phyloP scores from a whole-genome alignment of 169 alveolate genomes.

The Plasmodium gallinaceum region DNA sequence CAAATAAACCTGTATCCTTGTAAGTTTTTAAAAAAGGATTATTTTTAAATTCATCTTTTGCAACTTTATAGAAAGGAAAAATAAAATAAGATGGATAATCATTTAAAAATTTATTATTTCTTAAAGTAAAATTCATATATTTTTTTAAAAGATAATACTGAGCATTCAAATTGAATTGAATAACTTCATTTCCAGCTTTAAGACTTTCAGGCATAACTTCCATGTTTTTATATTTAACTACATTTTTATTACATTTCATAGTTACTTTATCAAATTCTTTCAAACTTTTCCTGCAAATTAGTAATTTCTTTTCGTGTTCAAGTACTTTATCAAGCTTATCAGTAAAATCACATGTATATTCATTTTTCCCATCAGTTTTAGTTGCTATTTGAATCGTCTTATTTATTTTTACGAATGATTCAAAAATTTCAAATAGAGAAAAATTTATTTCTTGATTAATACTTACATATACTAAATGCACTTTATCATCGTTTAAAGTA shows the following conservation, averaged over 20 bases:
- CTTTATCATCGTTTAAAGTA: background rate
- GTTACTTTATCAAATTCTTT: slow-evolving; percentile 51
- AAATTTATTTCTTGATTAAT: slow-evolving; percentile 50
- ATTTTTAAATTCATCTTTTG: slow-evolving; percentile 39
- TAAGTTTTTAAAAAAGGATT: slow-evolving; percentile 34
- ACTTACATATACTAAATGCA: slow-evolving; percentile 42
- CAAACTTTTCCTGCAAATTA: slow-evolving; percentile 49
- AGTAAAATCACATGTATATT: slow-evolving; percentile 48
- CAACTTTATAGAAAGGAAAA: slow-evolving; percentile 37
- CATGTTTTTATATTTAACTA: slow-evolving; percentile 4
- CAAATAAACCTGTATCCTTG: slow-evolving; percentile 20
- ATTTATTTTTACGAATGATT: slow-evolving; percentile 13
- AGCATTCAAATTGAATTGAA: slow-evolving; percentile 14
- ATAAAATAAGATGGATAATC: slow-evolving; percentile 16
- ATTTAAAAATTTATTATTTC: background rate
- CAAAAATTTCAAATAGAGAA: slow-evolving; percentile 32
- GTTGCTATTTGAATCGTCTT: slow-evolving; percentile 19
- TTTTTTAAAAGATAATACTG: slow-evolving; percentile 23
- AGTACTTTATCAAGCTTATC: slow-evolving; percentile 8
- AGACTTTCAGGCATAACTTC: slow-evolving; percentile 22
- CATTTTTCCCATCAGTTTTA: slow-evolving; percentile 12
- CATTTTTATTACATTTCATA: slow-evolving; percentile 27
- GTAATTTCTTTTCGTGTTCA: slow-evolving; percentile 5
- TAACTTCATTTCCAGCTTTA: slow-evolving; percentile 11
- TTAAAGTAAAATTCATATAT: slow-evolving; percentile 5